Conservation (phyloP, 2,329 filamentous ascomycete species). For the Metarhizium humberi region DNA sequence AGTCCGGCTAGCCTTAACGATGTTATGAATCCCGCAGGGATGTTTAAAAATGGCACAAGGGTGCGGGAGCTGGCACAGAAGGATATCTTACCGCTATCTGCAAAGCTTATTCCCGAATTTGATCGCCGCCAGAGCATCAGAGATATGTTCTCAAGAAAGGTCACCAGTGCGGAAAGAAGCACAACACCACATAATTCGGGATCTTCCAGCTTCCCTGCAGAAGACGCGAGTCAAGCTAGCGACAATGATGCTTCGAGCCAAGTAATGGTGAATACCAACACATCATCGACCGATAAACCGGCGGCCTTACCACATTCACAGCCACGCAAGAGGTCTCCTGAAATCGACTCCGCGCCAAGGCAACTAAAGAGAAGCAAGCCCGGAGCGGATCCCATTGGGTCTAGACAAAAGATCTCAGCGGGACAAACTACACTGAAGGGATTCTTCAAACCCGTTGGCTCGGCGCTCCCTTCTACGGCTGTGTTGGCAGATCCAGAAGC, state of each 20-base stretch:
- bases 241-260: background rate
- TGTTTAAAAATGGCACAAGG: conserved; percentile 60
- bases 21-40: conserved; percentile 65
- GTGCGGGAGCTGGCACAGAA: conserved; percentile 57
- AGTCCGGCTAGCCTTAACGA: conserved; percentile 51
- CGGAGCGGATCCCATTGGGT: conserved; percentile 10
- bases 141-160: conserved; percentile 68
- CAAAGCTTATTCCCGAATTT: conserved; percentile 80
- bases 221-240: background rate
- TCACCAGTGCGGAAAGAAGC: background rate
- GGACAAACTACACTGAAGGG: conserved; percentile 57
- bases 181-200: background rate
- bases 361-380: conserved; percentile 18
- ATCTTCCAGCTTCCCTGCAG: background rate
- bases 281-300: background rate
- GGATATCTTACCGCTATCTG: conserved; percentile 65
- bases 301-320: background rate
- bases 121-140: conserved; percentile 75
- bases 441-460: conserved; percentile 58
- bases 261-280: background rate
- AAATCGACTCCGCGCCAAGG: background rate
- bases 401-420: conserved; percentile 22
- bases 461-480: conserved; percentile 1
- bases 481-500: background rate
- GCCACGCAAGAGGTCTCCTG: background rate